Base-by-base conservation (phyloP, 139 green algal genomes). In the Picochlorum sp. region DNA sequence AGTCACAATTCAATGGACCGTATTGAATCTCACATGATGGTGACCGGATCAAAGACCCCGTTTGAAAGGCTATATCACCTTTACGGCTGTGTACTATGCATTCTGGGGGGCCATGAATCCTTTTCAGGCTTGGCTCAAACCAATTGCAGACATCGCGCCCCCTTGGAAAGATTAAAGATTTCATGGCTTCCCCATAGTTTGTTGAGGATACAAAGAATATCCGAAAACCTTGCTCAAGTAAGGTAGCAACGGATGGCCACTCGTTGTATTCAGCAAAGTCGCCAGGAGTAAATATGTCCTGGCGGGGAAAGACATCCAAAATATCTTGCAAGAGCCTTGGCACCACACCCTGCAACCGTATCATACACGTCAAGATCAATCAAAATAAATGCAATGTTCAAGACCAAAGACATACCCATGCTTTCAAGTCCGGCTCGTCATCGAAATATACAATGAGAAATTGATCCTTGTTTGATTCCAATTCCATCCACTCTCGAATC, bases 391-490 rank as follows among this genome's bases (percentile, higher is more conserved):
- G 28, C 28, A 30, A 30, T 30, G 4, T 30, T 30, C 4, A 56
- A 58, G 23, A 26, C 10, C 10, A 58, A 13, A 49, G 0, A 54
- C 76, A 68, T 54, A 54, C 47, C 84, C 83, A 89, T 6, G 32
- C 16, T 13, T 38, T 41, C 30, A 90, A 65, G 61, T 89, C 73
- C 3, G 45, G 32, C 60, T 90, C 75, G 52, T 89, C 68, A 55
- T 89, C 84, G 47, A 89, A 73, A 62, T 77, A 89, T 10, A 89
- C 47, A 37, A 86, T 61, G 24, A 89, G 11, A 16, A 87, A 77
- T 57, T 87, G 78, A 7, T 66, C 28, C 34, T 65, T 11, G 28
- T 78, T 79, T 3, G 47, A 61, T 3, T 73, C 61, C 6, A 34
- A 14, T 11, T 68, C 38, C 67, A 90, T 75, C 83, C 83, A 90